Base-by-base conservation (phyloP, 2,329 filamentous ascomycete species). In the Penicillium hordei region DNA sequence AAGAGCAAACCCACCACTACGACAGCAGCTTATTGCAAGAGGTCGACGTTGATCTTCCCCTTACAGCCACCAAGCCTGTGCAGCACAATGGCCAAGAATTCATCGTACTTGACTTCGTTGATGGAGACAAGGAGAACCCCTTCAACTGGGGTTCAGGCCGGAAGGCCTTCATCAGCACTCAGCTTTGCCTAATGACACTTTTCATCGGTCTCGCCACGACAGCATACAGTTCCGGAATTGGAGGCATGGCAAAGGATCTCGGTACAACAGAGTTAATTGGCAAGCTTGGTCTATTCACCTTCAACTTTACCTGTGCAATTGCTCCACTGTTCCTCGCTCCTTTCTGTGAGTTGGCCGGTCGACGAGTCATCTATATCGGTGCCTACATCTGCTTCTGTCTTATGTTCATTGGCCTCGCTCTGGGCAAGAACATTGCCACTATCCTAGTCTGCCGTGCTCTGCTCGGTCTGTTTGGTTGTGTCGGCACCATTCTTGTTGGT, bases 181-280 rank as follows among this genome's bases (percentile, higher is more conserved):
- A 81, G 44, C 76, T 83, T 15, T 81, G 80, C 63, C 60, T 80
- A 13, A 83, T 82, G 80, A 82, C 80, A 1, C 72, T 83, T 9
- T 82, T 82, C 69, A 81, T 82, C 57, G 81, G 81, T 68, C 74
- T 82, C 15, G 80, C 81, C n/a, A 82, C 81, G 6, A 82, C 81
- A 4, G 79, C 80, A 12, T 83, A 82, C 71, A 79, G 76, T 52
- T 80, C 79, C 23, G 80, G 80, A 43, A 79, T 82, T 62, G 65
- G 67, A 52, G 70, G 67, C 52, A 82, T 83, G 81, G 70, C 68
- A 13, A 63, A 66, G 34, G 81, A 82, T 0, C 67, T 83, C 8
- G 73, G 76, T 25, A 72, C 76, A 3, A 74, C 75, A 0, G 68
- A 68, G 0, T 74, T 78, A 52, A 66, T 81, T 5, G 80, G 80